phyloP scores from a whole-genome alignment of 1,284 basidiomycete genomes.

The Golubevia pallescens region DNA sequence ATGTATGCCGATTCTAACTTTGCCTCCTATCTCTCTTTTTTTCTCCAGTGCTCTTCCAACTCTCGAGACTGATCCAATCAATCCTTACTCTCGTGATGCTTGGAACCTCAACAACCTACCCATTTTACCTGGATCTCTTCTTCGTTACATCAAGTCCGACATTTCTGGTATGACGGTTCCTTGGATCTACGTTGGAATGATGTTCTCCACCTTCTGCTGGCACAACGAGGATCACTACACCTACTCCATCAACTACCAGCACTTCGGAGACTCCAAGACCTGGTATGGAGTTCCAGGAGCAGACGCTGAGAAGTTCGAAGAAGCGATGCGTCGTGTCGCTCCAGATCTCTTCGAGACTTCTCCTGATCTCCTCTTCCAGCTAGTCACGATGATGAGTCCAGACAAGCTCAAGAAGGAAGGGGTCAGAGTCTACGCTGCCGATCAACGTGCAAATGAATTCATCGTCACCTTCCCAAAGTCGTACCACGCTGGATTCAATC shows the following conservation, averaged over 20 bases:
- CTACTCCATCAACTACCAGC: constrained; percentile 72
- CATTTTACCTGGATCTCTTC: constrained; percentile 82
- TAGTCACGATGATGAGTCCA: constrained; percentile 98
- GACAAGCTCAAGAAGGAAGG: constrained; percentile 82
- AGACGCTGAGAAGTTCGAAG: constrained; percentile 93
- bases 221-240: constrained; percentile 99
- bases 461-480: constrained; percentile 94
- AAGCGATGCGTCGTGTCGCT: constrained; percentile 90
- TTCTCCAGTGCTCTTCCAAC: constrained; percentile 84
- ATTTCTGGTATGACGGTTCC: constrained; percentile 99
- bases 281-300: constrained; percentile 98
- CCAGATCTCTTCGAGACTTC: constrained; percentile 99
- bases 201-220: constrained; percentile 99
- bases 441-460: constrained; percentile 96
- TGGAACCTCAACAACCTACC: constrained; percentile 99
- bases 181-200: constrained; percentile 99
- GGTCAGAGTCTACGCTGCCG: constrained; percentile 91
- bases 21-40: constrained; percentile 8
- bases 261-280: constrained; percentile 99
- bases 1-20: constrained; percentile 8
- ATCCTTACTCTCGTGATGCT: constrained; percentile 84
- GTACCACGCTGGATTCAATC: constrained; percentile 98
- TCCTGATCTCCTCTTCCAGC: constrained; percentile 93
- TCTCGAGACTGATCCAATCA: constrained; percentile 85
- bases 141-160: constrained; percentile 93